These are phyloP conservation scores for Lactarius hengduanensis DNA, from an alignment of 768 basidiomycete species.

Conservation along the genomic window DNA sequence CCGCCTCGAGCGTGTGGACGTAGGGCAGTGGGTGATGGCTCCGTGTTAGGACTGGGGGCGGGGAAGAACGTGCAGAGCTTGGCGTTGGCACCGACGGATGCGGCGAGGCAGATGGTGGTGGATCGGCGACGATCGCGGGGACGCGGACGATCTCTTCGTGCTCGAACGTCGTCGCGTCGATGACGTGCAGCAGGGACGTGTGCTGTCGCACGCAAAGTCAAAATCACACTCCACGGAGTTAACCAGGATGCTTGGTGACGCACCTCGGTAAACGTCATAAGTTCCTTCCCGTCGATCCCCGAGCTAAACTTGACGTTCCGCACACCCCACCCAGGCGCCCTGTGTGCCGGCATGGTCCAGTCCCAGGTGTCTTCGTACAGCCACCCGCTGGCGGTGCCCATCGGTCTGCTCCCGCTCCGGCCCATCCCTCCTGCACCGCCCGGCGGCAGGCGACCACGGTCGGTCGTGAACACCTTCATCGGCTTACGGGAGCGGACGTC, in stretches of 20 bases:
- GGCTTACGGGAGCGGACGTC: conserved; percentile 75
- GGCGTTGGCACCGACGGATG: conserved; percentile 26
- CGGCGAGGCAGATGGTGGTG: conserved; percentile 25
- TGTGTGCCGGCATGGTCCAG: conserved; percentile 50
- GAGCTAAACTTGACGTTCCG: conserved; percentile 84
- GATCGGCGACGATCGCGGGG: conserved; percentile 40
- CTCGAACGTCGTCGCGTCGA: conserved; percentile 87
- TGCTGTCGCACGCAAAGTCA: conserved; percentile 50
- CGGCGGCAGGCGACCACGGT: conserved; percentile 37
- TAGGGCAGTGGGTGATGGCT: conserved; percentile 19
- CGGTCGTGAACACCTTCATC: conserved; percentile 64
- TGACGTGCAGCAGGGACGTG: conserved; percentile 73
- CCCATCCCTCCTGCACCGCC: conserved; percentile 19
- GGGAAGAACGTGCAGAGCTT: conserved; percentile 5
- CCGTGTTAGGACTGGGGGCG: background rate
- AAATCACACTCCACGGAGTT: background rate
- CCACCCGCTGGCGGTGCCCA: conserved; percentile 49
- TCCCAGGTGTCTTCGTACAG: conserved; percentile 65
- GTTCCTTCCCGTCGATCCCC: conserved; percentile 57
- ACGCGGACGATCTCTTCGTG: conserved; percentile 66
- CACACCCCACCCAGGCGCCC: conserved; percentile 80
- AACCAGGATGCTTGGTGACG: conserved; percentile 24
- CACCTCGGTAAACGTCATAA: conserved; percentile 91
- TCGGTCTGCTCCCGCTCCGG: conserved; percentile 33
- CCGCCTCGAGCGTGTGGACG: background rate